Conservation (phyloP, 1,284 basidiomycete genomes). For the Ganoderma sinense region DNA sequence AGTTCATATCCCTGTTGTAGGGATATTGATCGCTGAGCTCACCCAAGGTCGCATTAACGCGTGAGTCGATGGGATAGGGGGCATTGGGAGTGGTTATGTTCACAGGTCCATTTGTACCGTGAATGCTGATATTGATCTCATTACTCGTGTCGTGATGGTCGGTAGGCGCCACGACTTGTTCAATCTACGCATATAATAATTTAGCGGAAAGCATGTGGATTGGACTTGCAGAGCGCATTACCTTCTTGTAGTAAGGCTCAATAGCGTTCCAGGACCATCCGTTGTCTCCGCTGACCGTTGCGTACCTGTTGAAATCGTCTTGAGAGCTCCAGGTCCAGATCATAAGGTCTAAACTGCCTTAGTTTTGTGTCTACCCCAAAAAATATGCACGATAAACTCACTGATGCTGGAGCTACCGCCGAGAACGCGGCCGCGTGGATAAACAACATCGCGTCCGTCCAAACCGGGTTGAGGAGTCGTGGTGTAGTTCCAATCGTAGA, state of each 20-base stretch:
- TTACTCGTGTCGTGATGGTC: constrained; percentile 29
- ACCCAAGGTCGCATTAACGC: constrained; percentile 42
- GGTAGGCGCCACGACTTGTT: constrained; percentile 27
- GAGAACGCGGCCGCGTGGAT: constrained; percentile 45
- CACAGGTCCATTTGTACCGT: constrained; percentile 38
- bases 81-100: constrained; percentile 44
- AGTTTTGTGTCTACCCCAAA: not conserved
- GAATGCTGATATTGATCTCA: constrained; percentile 23
- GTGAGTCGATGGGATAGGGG: constrained; percentile 41
- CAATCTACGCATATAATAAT: constrained; percentile 14
- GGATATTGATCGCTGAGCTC: constrained; percentile 43
- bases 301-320: constrained; percentile 49
- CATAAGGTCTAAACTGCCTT: constrained; percentile 44
- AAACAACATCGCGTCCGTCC: constrained; percentile 37
- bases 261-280: constrained; percentile 53
- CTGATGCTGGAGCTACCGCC: constrained; percentile 49
- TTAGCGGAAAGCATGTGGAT: not conserved
- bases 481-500: constrained; percentile 46
- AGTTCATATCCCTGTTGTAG: constrained; percentile 48
- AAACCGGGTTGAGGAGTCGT: constrained; percentile 44
- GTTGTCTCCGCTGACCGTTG: constrained; percentile 44
- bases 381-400: constrained; percentile 25
- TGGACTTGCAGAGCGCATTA: constrained; percentile 5
- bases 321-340: constrained; percentile 49
- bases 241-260: constrained; percentile 42